Percentiles rank a stretch among this genome's conserved stretches.
Evolutionary conservation across 2,329 filamentous ascomycete genomes (phyloP).

Genomic region (Pezicula neosporulosa): DNA sequence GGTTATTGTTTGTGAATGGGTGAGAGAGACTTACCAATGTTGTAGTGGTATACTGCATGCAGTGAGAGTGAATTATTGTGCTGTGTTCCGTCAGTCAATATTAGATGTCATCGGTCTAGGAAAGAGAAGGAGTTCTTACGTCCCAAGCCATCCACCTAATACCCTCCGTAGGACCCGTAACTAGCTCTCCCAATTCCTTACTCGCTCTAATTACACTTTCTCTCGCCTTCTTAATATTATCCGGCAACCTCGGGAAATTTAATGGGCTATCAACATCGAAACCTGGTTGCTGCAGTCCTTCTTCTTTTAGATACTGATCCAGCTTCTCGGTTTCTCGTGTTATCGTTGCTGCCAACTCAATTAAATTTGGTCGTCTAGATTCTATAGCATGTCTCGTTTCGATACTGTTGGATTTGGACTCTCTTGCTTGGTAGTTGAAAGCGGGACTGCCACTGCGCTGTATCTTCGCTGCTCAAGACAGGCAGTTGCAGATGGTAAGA

Average conservation of each 20-base stretch:
- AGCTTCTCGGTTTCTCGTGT: constrained; percentile 45
- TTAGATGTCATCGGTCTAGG: constrained; percentile 10
- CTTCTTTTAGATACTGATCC: constrained; percentile 42
- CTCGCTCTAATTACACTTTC: constrained; percentile 46
- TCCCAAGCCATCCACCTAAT: constrained; percentile 50
- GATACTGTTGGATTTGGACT: too few species aligned
- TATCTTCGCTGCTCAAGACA: not conserved
- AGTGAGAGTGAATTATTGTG: constrained; percentile 48
- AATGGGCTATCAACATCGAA: constrained; percentile 41
- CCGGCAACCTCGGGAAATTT: constrained; percentile 45
- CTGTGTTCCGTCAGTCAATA: constrained; percentile 25
- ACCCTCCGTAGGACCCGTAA: constrained; percentile 47
- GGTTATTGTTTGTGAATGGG: not conserved
- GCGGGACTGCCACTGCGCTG: not conserved
- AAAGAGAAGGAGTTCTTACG: constrained; percentile 31
- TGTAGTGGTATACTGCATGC: constrained; percentile 46
- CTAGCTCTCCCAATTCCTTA: constrained; percentile 42
- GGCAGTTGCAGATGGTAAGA: not conserved
- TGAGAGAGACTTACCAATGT: constrained; percentile 36
- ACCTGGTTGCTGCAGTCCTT: constrained; percentile 37
- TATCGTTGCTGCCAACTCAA: constrained; percentile 45
- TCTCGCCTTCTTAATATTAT: constrained; percentile 41
- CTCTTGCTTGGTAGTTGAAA: not conserved
- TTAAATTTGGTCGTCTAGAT: constrained; percentile 26
- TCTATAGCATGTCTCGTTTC: not conserved